These are phyloP conservation scores for Trametes coccinea DNA, from an alignment of 768 basidiomycete species.

Conservation along the genomic window DNA sequence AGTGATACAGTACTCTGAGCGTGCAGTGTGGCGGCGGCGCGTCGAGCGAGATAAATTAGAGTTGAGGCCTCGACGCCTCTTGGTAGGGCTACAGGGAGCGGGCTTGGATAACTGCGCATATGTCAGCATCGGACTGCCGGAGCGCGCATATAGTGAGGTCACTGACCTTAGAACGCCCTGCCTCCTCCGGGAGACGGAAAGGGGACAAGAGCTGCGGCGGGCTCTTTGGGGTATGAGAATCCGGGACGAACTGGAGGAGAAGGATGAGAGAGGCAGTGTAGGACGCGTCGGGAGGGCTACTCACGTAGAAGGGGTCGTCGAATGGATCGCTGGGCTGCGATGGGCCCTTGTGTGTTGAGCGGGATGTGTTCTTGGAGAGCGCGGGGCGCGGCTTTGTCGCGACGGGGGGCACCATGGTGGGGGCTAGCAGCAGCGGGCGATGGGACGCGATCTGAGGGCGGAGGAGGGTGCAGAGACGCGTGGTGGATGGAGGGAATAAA, in stretches of 20 bases:
- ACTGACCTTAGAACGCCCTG: constrained; percentile 18
- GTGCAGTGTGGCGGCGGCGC: constrained; percentile 44
- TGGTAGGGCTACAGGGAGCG: constrained; percentile 38
- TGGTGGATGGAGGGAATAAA: constrained; percentile 25
- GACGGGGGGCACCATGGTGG: constrained; percentile 44
- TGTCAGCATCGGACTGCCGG: constrained; percentile 11
- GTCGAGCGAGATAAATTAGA: constrained; percentile 40
- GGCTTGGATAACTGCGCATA: constrained; percentile 39
- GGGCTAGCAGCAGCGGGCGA: neutral
- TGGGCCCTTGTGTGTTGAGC: constrained; percentile 6
- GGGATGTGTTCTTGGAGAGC: constrained; percentile 5
- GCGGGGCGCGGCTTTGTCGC: constrained; percentile 41
- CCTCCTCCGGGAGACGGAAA: constrained; percentile 36
- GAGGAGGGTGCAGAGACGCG: neutral
- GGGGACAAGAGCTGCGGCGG: constrained; percentile 42
- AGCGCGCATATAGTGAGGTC: constrained; percentile 14
- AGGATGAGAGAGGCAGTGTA: constrained; percentile 5
- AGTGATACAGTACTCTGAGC: constrained; percentile 42
- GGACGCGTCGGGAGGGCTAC: constrained; percentile 3
- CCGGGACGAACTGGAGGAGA: constrained; percentile 27
- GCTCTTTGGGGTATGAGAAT: constrained; percentile 27
- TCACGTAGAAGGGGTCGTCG: constrained; percentile 28
- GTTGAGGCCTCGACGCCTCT: constrained; percentile 38
- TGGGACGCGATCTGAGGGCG: constrained; percentile 1
- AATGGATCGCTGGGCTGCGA: constrained; percentile 32